These are phyloP conservation scores for Xylaria castorea DNA, from an alignment of 495 filamentous ascomycete genomes.

Conservation along the genomic window DNA sequence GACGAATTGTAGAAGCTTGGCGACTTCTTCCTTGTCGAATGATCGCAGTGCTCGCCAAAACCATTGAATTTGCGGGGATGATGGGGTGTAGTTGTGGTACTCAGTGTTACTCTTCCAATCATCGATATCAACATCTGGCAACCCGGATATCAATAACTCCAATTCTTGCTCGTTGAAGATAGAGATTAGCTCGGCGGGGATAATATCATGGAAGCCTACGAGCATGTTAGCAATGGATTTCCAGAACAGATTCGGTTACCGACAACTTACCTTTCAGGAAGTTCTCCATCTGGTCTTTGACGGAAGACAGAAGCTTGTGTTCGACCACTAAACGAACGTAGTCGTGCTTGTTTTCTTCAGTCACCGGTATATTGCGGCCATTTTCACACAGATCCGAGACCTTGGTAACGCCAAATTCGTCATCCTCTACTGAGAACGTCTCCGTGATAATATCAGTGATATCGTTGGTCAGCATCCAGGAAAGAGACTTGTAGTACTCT, in stretches of 20 bases:
- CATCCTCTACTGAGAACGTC: slow-evolving; percentile 91
- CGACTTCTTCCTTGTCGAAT: slow-evolving; percentile 98
- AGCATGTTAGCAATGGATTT: slow-evolving; percentile 32
- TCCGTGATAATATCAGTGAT: slow-evolving; percentile 99
- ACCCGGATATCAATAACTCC: slow-evolving; percentile 93
- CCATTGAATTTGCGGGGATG: slow-evolving; percentile 98
- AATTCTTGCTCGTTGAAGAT: slow-evolving; percentile 99
- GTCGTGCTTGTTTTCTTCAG: slow-evolving; percentile 97
- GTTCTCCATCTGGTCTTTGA: slow-evolving; percentile 90
- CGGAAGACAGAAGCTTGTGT: slow-evolving; percentile 86
- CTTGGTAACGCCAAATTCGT: slow-evolving; percentile 88
- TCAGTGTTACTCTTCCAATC: slow-evolving; percentile 99
- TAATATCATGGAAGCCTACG: slow-evolving; percentile 95
- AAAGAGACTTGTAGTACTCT: slow-evolving; percentile 98
- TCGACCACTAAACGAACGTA: slow-evolving; percentile 95
- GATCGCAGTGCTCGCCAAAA: slow-evolving; percentile 99
- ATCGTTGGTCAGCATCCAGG: slow-evolving; percentile 98
- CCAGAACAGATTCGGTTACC: slow-evolving; percentile 2
- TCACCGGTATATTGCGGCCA: slow-evolving; percentile 90
- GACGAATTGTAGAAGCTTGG: slow-evolving; percentile 97
- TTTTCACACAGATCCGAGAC: slow-evolving; percentile 86
- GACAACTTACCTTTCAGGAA: slow-evolving; percentile 82
- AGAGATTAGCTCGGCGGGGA: slow-evolving; percentile 88
- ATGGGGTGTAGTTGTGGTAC: slow-evolving; percentile 96
- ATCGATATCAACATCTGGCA: slow-evolving; percentile 96